These are phyloP conservation scores for Echeveria elegans DNA, from an alignment of 164 flowering plant genomes.

Conservation along the genomic window DNA sequence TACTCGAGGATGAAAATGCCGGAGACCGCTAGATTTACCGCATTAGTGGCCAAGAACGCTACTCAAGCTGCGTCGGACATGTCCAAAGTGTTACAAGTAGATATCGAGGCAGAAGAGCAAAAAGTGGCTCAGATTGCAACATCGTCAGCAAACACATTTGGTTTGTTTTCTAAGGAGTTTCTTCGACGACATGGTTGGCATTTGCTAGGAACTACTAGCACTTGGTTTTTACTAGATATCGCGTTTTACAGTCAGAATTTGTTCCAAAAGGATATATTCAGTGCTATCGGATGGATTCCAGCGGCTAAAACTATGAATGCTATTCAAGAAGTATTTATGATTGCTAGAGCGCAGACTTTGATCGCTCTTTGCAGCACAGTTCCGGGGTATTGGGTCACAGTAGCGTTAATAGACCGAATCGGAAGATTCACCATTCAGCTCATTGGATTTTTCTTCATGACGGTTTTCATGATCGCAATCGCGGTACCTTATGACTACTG, in stretches of 20 bases:
- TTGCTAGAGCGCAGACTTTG: slow-evolving; percentile 8
- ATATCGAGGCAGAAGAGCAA: slow-evolving; percentile 3
- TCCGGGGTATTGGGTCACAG: slow-evolving; percentile 9
- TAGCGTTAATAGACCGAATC: background rate
- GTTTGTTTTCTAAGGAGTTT: background rate
- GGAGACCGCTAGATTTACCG: slow-evolving; percentile 8
- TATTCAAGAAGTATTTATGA: slow-evolving; percentile 4
- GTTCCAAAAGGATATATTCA: slow-evolving; percentile 6
- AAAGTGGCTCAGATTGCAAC: background rate
- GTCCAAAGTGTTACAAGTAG: slow-evolving; percentile 7
- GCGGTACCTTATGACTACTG: slow-evolving; percentile 4
- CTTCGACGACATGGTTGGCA: slow-evolving; percentile 7
- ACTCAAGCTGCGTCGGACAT: slow-evolving; percentile 3
- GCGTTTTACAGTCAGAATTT: slow-evolving; percentile 8
- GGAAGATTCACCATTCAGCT: slow-evolving; percentile 8
- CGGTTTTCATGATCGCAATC: slow-evolving; percentile 2
- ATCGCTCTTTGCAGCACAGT: slow-evolving; percentile 8
- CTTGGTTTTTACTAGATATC: slow-evolving; percentile 8
- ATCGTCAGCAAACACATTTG: background rate
- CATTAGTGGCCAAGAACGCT: slow-evolving; percentile 1
- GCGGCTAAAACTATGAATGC: slow-evolving; percentile 7
- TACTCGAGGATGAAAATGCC: slow-evolving; percentile 9
- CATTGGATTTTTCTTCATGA: slow-evolving; percentile 9
- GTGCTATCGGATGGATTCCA: slow-evolving; percentile 8
- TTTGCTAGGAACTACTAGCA: slow-evolving; percentile 6